Evolutionary conservation across 2,329 filamentous ascomycete genomes (phyloP).

Genomic region (Diaporthe sp.): DNA sequence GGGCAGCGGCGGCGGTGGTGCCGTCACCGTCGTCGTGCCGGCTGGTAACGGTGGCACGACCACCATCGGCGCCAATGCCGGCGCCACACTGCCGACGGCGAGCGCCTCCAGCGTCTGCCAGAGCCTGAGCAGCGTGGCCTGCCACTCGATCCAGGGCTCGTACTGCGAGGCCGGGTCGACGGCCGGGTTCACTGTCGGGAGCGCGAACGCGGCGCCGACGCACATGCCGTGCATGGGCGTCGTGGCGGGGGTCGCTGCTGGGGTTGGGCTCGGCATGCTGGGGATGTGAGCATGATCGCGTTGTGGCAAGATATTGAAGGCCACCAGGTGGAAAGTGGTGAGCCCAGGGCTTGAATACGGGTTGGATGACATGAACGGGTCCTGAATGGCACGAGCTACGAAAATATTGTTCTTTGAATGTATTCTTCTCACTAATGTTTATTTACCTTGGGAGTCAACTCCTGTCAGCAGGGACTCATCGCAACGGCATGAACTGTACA

Average conservation of each 20-base stretch:
- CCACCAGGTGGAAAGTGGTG: no score
- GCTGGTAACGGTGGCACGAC: slow-evolving; percentile 64
- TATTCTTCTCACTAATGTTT: slow-evolving; percentile 13
- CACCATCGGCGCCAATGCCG: slow-evolving; percentile 60
- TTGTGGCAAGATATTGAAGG: background rate
- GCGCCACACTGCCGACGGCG: slow-evolving; percentile 55
- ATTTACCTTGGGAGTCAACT: background rate
- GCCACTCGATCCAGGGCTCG: slow-evolving; percentile 57
- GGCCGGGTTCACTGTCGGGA: slow-evolving; percentile 46
- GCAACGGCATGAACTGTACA: background rate
- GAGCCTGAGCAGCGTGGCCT: slow-evolving; percentile 67
- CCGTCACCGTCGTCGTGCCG: slow-evolving; percentile 68
- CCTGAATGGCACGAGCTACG: background rate
- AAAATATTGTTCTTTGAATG: background rate
- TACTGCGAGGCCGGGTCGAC: slow-evolving; percentile 54
- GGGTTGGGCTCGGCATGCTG: slow-evolving; percentile 40
- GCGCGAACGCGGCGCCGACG: slow-evolving; percentile 46
- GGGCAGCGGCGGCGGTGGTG: slow-evolving; percentile 50
- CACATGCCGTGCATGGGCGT: slow-evolving; percentile 43
- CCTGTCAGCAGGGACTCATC: background rate
- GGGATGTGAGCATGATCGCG: slow-evolving; percentile 26
- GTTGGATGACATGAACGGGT: background rate
- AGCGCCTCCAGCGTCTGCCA: slow-evolving; percentile 68
- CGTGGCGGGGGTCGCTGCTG: slow-evolving; percentile 45
- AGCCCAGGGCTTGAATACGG: background rate